A percentile compares a stretch with the other conserved stretches of the same genome.
Conservation (phyloP, 2,329 filamentous ascomycete species). For the Fulvia fulva region DNA sequence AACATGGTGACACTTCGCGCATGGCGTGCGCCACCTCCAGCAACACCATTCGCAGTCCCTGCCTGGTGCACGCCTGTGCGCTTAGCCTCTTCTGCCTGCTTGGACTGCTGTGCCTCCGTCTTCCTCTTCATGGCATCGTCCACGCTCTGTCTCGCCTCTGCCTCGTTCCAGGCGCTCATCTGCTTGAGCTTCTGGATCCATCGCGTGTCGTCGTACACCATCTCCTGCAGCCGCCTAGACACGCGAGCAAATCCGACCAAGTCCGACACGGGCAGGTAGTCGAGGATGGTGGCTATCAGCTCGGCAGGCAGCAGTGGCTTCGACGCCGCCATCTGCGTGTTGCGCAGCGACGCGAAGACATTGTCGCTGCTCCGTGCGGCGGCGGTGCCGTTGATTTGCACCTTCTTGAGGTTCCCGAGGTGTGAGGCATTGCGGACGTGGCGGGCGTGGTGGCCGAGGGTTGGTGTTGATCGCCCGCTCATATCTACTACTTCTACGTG, state of each 20-base stretch:
- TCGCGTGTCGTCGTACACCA: conserved; percentile 96
- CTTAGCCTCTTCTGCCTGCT: conserved; percentile 39
- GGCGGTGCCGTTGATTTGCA: conserved; percentile 22
- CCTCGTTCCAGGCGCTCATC: conserved; percentile 91
- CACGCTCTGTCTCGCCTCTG: conserved; percentile 73
- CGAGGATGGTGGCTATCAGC: conserved; percentile 81
- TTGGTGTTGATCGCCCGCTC: conserved; percentile 23
- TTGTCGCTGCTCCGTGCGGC: conserved; percentile 31
- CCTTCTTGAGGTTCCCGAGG: conserved; percentile 27
- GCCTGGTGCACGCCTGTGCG: conserved; percentile 33
- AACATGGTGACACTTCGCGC: conserved; percentile 61
- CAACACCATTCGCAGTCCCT: conserved; percentile 35
- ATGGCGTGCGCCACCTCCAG: conserved; percentile 32
- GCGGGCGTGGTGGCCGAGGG: conserved; percentile 17
- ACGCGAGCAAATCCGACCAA: conserved; percentile 80
- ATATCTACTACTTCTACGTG: conserved; percentile 10
- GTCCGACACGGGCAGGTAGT: conserved; percentile 81
- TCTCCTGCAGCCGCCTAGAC: conserved; percentile 85
- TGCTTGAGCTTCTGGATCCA: conserved; percentile 83
- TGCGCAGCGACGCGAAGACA: conserved; percentile 72
- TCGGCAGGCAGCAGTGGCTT: conserved; percentile 86
- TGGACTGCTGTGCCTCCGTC: conserved; percentile 54
- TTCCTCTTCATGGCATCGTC: conserved; percentile 62
- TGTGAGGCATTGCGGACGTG: conserved; percentile 28
- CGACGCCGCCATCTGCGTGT: conserved; percentile 72